Evolutionary conservation across 2,329 filamentous ascomycete genomes (phyloP).

Genomic region (Dactylellina parvicollis): DNA sequence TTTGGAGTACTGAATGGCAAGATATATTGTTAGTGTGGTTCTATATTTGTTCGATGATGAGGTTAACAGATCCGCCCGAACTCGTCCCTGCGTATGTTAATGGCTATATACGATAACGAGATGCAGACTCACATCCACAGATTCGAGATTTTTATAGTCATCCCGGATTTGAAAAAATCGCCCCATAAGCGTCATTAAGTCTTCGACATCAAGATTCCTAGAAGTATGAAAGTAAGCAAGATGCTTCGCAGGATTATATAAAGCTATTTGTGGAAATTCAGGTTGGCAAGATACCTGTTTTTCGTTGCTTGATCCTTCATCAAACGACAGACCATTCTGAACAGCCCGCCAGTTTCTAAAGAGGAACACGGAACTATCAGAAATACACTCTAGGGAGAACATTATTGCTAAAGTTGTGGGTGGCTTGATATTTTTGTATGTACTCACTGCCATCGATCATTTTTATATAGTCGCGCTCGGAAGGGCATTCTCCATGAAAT

Average conservation of each 20-base stretch:
- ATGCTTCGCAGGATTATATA: no score
- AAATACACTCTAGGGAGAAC: not conserved
- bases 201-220: conserved; percentile 16
- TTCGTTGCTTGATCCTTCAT: conserved; percentile 20
- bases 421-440: no score
- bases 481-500: conserved; percentile 4
- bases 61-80: no score
- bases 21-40: no score
- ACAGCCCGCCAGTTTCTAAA: conserved; percentile 23
- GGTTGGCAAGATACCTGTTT: not conserved
- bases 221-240: no score
- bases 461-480: conserved; percentile 20
- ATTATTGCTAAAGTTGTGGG: no score
- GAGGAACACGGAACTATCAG: not conserved
- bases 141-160: conserved; percentile 24
- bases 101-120: not conserved
- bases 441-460: conserved; percentile 30
- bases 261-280: not conserved
- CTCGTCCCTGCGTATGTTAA: no score
- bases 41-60: no score
- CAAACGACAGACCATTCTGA: conserved; percentile 19
- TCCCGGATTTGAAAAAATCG: no score
- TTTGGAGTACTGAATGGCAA: not conserved
- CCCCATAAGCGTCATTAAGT: conserved; percentile 10
- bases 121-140: not conserved